Conservation (phyloP, 129 eudicot species). For the Ambrosia trifida region DNA sequence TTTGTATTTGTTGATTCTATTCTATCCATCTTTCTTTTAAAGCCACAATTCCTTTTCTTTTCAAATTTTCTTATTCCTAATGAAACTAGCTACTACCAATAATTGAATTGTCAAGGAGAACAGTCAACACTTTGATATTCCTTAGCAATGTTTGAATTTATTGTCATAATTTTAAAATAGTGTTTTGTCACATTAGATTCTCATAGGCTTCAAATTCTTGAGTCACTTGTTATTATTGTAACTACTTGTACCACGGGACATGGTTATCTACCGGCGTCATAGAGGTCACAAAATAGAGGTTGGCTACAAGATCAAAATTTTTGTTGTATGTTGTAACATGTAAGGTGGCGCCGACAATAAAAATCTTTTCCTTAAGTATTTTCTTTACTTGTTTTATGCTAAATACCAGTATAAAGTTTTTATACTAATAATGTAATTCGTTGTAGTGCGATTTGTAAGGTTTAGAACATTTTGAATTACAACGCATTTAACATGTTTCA, state of each 20-base stretch:
- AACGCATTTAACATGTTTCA: neutral
- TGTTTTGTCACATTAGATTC: conserved; percentile 8
- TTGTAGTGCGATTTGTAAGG: neutral
- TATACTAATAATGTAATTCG: neutral
- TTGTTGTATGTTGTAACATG: neutral
- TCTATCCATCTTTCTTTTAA: conserved; percentile 23
- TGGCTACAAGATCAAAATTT: too few relatives aligned
- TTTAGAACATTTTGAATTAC: neutral
- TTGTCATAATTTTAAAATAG: neutral
- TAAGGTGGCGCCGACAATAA: neutral
- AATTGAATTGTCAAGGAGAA: conserved; percentile 26
- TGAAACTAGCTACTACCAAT: conserved; percentile 22
- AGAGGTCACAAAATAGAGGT: too few relatives aligned
- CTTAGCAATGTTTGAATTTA: conserved; percentile 17
- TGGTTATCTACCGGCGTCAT: too few relatives aligned
- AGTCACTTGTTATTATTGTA: neutral
- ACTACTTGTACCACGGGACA: too few relatives aligned
- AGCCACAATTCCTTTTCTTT: neutral
- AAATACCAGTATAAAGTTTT: neutral
- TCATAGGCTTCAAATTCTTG: neutral
- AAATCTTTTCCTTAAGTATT: neutral
- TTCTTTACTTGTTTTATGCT: neutral
- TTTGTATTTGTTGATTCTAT: conserved; percentile 17
- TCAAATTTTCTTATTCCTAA: conserved; percentile 1
- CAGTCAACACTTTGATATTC: conserved; percentile 25